Conservation (phyloP, 2,329 filamentous ascomycete species). For the Microsporum audouinii region DNA sequence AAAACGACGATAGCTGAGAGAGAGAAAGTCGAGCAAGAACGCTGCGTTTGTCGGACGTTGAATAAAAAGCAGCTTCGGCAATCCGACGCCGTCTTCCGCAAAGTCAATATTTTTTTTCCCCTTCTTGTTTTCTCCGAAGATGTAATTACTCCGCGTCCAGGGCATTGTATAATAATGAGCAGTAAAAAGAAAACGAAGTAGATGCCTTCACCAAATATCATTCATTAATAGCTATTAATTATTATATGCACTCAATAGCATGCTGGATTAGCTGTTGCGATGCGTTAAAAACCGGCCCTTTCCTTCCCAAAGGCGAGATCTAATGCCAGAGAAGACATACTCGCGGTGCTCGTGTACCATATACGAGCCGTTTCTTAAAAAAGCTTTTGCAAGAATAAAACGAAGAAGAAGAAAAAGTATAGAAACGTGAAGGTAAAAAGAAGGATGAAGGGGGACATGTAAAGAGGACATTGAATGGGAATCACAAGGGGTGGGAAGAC, state of each 20-base stretch:
- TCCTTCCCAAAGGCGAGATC: background rate
- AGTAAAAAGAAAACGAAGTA: background rate
- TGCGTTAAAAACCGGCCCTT: background rate
- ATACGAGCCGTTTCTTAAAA: background rate
- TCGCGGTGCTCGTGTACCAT: background rate
- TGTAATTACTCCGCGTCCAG: no score
- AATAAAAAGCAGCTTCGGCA: background rate
- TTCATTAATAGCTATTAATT: constrained; percentile 1
- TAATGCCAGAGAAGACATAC: background rate
- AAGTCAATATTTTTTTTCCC: background rate
- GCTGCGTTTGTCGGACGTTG: background rate
- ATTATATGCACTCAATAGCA: constrained; percentile 2
- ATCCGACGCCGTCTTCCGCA: background rate
- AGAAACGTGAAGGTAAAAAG: background rate
- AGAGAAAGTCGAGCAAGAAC: background rate
- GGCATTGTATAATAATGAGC: no score
- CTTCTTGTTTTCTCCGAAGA: background rate
- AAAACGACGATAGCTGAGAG: no score
- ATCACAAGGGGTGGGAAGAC: background rate
- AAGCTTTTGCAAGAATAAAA: background rate
- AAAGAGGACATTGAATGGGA: background rate
- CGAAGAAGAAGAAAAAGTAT: background rate
- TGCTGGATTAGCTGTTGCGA: background rate
- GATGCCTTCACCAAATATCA: background rate
- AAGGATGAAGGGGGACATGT: background rate